Evolutionary conservation across 2,329 filamentous ascomycete genomes (phyloP).

Genomic region (Aspergillus sp.): DNA sequence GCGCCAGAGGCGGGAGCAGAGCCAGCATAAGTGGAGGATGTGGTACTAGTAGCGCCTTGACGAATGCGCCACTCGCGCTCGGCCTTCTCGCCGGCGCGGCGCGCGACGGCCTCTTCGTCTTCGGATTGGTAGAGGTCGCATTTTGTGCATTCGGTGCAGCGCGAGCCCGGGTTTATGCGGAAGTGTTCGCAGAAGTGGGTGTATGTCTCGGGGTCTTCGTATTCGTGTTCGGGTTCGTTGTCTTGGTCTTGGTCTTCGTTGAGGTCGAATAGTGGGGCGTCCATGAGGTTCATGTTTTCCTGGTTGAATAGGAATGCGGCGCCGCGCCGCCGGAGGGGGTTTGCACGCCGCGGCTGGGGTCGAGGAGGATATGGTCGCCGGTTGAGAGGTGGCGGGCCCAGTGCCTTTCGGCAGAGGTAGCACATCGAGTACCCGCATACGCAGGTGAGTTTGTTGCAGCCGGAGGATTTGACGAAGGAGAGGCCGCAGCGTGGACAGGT

Average conservation of each 20-base stretch:
- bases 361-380: no score
- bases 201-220: slow-evolving; percentile 60
- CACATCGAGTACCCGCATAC: slow-evolving; percentile 97
- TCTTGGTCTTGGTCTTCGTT: slow-evolving; percentile 20
- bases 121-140: slow-evolving; percentile 68
- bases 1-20: slow-evolving; percentile 13
- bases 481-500: slow-evolving; percentile 88
- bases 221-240: slow-evolving; percentile 13
- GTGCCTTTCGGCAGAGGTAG: slow-evolving; percentile 78
- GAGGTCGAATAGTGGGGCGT: slow-evolving; percentile 4
- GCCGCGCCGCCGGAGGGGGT: slow-evolving; percentile 5
- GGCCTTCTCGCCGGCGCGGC: slow-evolving; percentile 59
- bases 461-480: slow-evolving; percentile 82
- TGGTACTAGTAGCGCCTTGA: no score
- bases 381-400: slow-evolving; percentile 20
- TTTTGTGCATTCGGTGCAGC: slow-evolving; percentile 68
- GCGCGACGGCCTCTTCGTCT: slow-evolving; percentile 60
- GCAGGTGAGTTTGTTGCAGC: slow-evolving; percentile 95
- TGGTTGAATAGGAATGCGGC: slow-evolving; percentile 4
- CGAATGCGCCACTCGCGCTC: slow-evolving; percentile 61
- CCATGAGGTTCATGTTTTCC: slow-evolving; percentile 36
- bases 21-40: slow-evolving; percentile 10
- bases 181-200: slow-evolving; percentile 96
- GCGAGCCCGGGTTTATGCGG: slow-evolving; percentile 64
- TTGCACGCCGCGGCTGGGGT: slow-evolving; percentile 4